Evolutionary conservation across 305 asterid genomes (phyloP), one percentile per base, ranked within the genome.

Genomic region (Fraxinus angustifolia): DNA sequence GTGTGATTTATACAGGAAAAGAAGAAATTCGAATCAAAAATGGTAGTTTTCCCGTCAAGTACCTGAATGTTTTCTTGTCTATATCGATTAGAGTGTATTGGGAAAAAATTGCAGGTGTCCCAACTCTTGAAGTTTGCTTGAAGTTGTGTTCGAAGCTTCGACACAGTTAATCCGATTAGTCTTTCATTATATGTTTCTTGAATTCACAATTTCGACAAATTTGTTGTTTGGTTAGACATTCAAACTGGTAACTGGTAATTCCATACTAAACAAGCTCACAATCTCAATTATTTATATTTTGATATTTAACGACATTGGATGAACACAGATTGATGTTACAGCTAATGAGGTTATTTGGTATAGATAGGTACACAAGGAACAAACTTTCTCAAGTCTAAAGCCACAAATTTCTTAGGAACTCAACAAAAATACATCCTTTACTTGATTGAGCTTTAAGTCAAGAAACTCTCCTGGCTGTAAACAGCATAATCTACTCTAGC

Each of bases 311-410:
- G 11, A 21, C 71, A 60, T 26, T 26, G 72, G 53, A 48, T 30
- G 10, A 81, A 75, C 28, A 31, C 7, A 68, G 77, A 42, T 73
- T 21, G 79, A 80, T 50, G 81, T 36, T 58, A 79, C 81, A 70
- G 38, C 50, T 82, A 71, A 21, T 48, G 40, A 60, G 84, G 82
- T 76, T 83, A 81, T 62, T 75, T n/a, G 12, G 81, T 65, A 77
- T 45, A 78, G 34, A 83, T 84, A 71, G 83, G 85, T 78, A 81
- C 75, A 77, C 75, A 84, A 48, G 79, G 80, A 81, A 70, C 74
- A 73, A 23, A 84, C 88, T 73, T 75, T 35, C 80, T 78, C 78
- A n/a, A 74, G 36, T 86, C 87, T 87, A 85, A 50, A 80, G 28
- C 40, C 80, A 78, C 26, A 62, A 68, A 75, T 60, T 78, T 76